Percentiles rank a stretch among this genome's conserved stretches.
These are phyloP conservation scores for Metarhizium guizhouense DNA, from an alignment of 2,329 filamentous ascomycete species.

Conservation along the genomic window DNA sequence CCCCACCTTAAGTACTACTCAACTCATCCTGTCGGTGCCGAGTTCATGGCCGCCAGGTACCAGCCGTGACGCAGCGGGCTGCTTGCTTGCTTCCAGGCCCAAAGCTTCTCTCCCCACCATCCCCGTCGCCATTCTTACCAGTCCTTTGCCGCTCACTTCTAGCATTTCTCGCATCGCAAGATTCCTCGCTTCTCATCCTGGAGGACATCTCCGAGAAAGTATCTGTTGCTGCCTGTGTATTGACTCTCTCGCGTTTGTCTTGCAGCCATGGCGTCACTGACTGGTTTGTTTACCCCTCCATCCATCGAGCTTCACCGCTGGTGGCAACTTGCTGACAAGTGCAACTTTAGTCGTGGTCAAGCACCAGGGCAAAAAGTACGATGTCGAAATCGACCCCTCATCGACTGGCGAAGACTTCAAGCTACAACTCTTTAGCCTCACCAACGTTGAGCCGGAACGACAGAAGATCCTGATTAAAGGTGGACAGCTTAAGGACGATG, in stretches of 20 bases:
- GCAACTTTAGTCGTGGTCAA: constrained; percentile 68
- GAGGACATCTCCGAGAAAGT: background rate
- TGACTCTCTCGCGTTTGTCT: background rate
- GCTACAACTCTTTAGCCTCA: constrained; percentile 89
- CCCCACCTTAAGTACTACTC: too few species aligned
- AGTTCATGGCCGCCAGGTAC: background rate
- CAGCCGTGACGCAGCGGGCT: background rate
- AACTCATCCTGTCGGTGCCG: too few species aligned
- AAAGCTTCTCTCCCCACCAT: background rate
- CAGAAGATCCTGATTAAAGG: constrained; percentile 96
- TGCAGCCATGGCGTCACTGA: constrained; percentile 39
- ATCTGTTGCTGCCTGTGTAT: background rate
- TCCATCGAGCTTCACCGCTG: constrained; percentile 4
- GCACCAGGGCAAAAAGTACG: constrained; percentile 90
- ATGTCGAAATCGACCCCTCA: constrained; percentile 80
- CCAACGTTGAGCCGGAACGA: constrained; percentile 88
- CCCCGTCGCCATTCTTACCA: background rate
- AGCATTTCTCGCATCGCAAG: background rate
- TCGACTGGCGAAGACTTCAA: constrained; percentile 91
- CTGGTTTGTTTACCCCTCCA: constrained; percentile 31
- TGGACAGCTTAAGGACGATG: constrained; percentile 91
- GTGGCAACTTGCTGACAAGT: constrained; percentile 10
- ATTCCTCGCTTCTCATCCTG: background rate
- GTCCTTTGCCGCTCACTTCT: background rate
- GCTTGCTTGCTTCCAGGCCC: background rate